A percentile compares a stretch with the other conserved stretches of the same genome.
phyloP scores from a whole-genome alignment of 805 yeast species.

The Teunomyces funiuensis region DNA sequence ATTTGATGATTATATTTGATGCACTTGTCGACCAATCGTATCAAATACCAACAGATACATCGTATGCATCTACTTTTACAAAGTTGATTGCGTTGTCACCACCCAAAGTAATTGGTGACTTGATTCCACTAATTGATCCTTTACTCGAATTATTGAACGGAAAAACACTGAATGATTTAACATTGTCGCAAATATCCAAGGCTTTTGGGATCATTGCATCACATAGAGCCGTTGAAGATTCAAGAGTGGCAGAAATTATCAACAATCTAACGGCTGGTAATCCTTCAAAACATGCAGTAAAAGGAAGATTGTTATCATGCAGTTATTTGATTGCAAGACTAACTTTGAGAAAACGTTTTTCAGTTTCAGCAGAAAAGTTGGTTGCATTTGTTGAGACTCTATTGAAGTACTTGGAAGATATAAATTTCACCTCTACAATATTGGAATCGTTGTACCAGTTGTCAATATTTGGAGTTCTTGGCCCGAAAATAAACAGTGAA shows the following conservation, averaged over 20 bases:
- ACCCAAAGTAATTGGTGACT: constrained; percentile 19
- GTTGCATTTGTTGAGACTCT: constrained; percentile 5
- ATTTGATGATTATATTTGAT: constrained; percentile 35
- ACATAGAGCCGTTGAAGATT: constrained; percentile 28
- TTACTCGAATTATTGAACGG: constrained; percentile 26
- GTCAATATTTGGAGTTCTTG: constrained; percentile 46
- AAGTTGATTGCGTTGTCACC: constrained; percentile 34
- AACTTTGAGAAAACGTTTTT: constrained; percentile 24
- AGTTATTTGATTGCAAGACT: constrained; percentile 51
- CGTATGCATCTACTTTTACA: constrained; percentile 36
- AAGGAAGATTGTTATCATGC: constrained; percentile 28
- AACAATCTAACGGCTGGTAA: constrained; percentile 6
- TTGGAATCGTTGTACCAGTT: constrained; percentile 45
- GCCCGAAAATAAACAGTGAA: constrained; percentile 25
- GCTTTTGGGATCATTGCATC: constrained; percentile 51
- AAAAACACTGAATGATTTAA: constrained; percentile 19
- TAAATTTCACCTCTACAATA: constrained; percentile 23
- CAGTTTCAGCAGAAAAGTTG: constrained; percentile 5
- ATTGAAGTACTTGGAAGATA: constrained; percentile 15
- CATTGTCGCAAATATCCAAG: constrained; percentile 38
- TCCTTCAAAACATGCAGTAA: constrained; percentile 14
- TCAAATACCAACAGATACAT: constrained; percentile 18
- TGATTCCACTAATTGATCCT: constrained; percentile 16
- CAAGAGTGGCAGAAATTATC: constrained; percentile 9
- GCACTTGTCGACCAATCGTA: constrained; percentile 24